A percentile compares a stretch with the other conserved stretches of the same genome.
Evolutionary conservation across 2,329 filamentous ascomycete species (phyloP).

Genomic region (Paecilomyces variotii): DNA sequence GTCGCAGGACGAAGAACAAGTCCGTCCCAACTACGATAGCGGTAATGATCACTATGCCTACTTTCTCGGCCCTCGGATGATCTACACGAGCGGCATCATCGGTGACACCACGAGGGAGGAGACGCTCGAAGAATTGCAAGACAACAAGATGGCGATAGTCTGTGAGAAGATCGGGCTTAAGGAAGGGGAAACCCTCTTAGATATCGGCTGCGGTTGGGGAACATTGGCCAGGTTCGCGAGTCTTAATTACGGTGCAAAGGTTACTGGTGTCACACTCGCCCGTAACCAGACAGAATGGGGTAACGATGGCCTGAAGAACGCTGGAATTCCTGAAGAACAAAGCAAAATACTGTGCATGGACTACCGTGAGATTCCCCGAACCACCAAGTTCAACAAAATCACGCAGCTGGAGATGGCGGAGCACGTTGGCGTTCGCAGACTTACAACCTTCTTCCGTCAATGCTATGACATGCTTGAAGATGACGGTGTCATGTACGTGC

Average conservation of each 20-base stretch:
- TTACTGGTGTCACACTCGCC: constrained; percentile 86
- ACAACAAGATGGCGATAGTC: constrained; percentile 92
- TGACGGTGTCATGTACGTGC: constrained; percentile 90
- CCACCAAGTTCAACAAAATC: constrained; percentile 84
- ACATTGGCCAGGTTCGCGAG: constrained; percentile 90
- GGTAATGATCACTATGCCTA: constrained; percentile 98
- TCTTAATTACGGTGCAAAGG: constrained; percentile 78
- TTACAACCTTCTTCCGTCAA: constrained; percentile 72
- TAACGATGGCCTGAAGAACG: constrained; percentile 77
- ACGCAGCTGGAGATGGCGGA: constrained; percentile 98
- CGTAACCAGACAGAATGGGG: constrained; percentile 97
- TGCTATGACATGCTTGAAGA: constrained; percentile 94
- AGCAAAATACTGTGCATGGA: constrained; percentile 91
- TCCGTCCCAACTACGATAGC: constrained; percentile 94
- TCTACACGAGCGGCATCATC: constrained; percentile 95
- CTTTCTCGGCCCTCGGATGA: constrained; percentile 98
- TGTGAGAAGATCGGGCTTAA: constrained; percentile 91
- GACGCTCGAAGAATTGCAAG: constrained; percentile 86
- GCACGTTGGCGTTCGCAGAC: constrained; percentile 91
- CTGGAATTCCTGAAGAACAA: constrained; percentile 76
- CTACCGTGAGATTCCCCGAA: constrained; percentile 86
- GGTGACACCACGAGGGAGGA: constrained; percentile 82
- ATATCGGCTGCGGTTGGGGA: constrained; percentile 97
- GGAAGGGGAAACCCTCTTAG: constrained; percentile 73
- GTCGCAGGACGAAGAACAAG: constrained; percentile 94